phyloP scores from a whole-genome alignment of 768 basidiomycete species.

The Kwoniella dendrophila region DNA sequence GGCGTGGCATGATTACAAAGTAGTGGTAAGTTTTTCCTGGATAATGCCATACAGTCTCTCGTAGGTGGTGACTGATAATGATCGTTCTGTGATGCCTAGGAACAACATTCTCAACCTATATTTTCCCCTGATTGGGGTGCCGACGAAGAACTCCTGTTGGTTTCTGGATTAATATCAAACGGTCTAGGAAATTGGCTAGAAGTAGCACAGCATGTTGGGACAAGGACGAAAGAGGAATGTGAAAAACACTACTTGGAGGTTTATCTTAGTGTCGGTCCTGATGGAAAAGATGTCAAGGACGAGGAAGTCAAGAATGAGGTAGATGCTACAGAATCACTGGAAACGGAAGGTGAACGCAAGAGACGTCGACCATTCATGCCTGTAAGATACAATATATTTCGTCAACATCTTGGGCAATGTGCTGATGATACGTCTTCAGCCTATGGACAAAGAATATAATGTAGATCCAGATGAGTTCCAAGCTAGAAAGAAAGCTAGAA shows the following conservation, averaged over 20 bases:
- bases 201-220: slow-evolving; percentile 88
- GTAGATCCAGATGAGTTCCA: slow-evolving; percentile 82
- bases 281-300: slow-evolving; percentile 23
- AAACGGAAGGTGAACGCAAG: slow-evolving; percentile 26
- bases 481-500: slow-evolving; percentile 80
- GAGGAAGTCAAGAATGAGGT: slow-evolving; percentile 22
- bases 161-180: slow-evolving; percentile 82
- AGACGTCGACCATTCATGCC: slow-evolving; percentile 52
- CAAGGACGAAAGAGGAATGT: slow-evolving; percentile 88
- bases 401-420: slow-evolving; percentile 3
- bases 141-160: slow-evolving; percentile 90
- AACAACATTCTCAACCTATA: slow-evolving; percentile 94
- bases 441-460: slow-evolving; percentile 61
- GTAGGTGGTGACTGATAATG: too few species aligned
- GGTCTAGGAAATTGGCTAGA: slow-evolving; percentile 97
- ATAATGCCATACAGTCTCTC: too few species aligned
- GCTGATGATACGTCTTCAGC: slow-evolving; percentile 38
- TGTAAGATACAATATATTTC: slow-evolving; percentile 30
- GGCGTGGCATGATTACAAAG: slow-evolving; percentile 82
- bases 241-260: slow-evolving; percentile 81
- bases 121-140: slow-evolving; percentile 96
- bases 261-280: slow-evolving; percentile 72
- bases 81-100: slow-evolving; percentile 60
- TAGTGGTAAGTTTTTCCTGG: slow-evolving; percentile 69
- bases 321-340: slow-evolving; percentile 10